phyloP scores from a whole-genome alignment of 768 basidiomycete species.

The Lactarius indigo region DNA sequence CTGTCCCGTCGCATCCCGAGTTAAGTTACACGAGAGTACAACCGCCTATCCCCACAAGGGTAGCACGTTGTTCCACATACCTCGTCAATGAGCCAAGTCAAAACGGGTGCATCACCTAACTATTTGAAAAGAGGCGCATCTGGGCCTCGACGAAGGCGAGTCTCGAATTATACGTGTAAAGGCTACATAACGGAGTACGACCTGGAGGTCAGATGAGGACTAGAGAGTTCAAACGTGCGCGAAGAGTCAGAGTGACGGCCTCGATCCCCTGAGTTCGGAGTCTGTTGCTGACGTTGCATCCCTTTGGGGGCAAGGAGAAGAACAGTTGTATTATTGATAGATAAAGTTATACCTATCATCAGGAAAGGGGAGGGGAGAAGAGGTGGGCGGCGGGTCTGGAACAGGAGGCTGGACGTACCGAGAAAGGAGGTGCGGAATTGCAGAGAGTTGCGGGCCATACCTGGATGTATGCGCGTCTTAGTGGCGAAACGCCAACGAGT shows the following conservation, averaged over 20 bases:
- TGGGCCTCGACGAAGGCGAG: not conserved
- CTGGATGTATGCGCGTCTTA: constrained; percentile 32
- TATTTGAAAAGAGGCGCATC: not conserved
- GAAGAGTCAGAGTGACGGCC: not conserved
- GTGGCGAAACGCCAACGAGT: not conserved
- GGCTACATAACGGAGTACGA: constrained; percentile 5
- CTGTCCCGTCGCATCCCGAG: not conserved
- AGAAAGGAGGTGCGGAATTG: constrained; percentile 89
- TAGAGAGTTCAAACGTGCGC: constrained; percentile 2
- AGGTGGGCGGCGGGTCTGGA: constrained; percentile 7
- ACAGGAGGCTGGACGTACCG: constrained; percentile 43
- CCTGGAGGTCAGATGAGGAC: not conserved
- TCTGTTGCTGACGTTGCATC: not conserved
- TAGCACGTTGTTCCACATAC: not conserved
- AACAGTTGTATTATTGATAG: constrained; percentile 20
- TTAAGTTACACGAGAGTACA: not conserved
- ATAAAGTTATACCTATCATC: constrained; percentile 36
- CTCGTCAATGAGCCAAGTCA: not conserved
- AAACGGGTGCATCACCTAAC: not conserved
- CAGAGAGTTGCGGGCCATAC: constrained; percentile 91
- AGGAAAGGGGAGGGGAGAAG: not conserved
- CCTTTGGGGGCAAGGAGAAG: not conserved
- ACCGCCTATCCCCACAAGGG: not conserved
- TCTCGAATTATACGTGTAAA: constrained; percentile 15
- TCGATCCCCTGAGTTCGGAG: not conserved